Conservation (phyloP, 139 green algal genomes). For the Micromonas pusilla region DNA sequence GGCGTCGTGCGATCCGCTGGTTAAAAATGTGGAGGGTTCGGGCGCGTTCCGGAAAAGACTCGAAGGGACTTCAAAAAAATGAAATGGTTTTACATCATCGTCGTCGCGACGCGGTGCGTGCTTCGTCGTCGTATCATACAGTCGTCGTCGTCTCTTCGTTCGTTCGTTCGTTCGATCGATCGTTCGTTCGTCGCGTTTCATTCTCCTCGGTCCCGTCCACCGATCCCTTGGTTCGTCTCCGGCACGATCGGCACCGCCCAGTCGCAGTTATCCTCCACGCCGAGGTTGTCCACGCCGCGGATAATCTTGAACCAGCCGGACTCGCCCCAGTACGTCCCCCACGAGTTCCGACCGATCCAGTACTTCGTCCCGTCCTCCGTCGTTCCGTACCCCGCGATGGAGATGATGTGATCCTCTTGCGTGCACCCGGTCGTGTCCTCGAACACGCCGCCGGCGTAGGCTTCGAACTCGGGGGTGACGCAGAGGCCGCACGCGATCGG, state of each 20-base stretch:
- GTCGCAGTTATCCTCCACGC: constrained; percentile 63
- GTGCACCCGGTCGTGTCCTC: constrained; percentile 30
- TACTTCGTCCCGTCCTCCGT: constrained; percentile 28
- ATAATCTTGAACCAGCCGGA: constrained; percentile 68
- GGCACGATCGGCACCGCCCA: constrained; percentile 45
- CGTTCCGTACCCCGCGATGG: constrained; percentile 20
- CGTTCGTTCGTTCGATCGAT: too few relatives aligned
- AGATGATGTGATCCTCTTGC: constrained; percentile 57
- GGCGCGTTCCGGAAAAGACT: too few relatives aligned
- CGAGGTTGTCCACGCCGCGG: constrained; percentile 66
- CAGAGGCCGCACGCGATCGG: constrained; percentile 80
- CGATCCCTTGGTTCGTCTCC: not conserved
- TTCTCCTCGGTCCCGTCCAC: not conserved
- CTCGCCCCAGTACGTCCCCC: constrained; percentile 69
- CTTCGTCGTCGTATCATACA: too few relatives aligned
- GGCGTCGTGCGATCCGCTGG: too few relatives aligned
- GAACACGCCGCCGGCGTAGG: constrained; percentile 47
- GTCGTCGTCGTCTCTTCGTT: too few relatives aligned
- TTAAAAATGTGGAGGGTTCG: too few relatives aligned
- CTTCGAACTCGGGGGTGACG: constrained; percentile 58
- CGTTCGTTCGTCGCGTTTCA: not conserved
- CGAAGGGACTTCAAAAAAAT: too few relatives aligned
- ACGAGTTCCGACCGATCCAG: constrained; percentile 51
- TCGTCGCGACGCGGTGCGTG: too few relatives aligned
- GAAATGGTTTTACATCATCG: too few relatives aligned